A percentile compares a stretch with the other conserved stretches of the same genome.
These are phyloP conservation scores for Nephelium lappaceum DNA, from an alignment of 345 rosid genomes.

Conservation along the genomic window DNA sequence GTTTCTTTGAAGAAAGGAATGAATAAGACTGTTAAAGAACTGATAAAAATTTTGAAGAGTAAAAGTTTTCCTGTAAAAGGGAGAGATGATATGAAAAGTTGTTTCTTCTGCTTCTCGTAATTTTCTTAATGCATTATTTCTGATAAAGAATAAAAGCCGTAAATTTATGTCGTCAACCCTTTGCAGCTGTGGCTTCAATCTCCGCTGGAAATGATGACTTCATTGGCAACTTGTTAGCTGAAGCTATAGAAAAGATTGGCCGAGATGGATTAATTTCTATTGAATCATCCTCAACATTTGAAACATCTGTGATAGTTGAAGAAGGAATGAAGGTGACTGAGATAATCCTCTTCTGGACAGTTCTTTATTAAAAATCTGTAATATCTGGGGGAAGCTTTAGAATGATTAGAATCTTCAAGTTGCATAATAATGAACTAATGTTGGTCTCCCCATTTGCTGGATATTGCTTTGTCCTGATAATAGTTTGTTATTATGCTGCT, in stretches of 20 bases:
- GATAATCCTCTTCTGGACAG: too few species aligned
- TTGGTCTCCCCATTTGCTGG: too few species aligned
- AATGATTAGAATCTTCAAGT: too few species aligned
- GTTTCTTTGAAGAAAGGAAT: conserved; percentile 70
- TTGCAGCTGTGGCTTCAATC: conserved; percentile 84
- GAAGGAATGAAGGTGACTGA: too few species aligned
- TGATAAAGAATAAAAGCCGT: neutral
- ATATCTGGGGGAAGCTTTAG: too few species aligned
- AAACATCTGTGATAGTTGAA: conserved; percentile 73
- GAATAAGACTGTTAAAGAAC: conserved; percentile 58
- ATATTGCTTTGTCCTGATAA: too few species aligned
- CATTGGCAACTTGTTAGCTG: conserved; percentile 66
- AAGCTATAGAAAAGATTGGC: conserved; percentile 77
- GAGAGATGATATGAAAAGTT: conserved; percentile 70
- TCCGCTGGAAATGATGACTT: conserved; percentile 92
- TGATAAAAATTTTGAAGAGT: conserved; percentile 50
- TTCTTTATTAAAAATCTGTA: too few species aligned
- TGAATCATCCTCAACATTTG: conserved; percentile 74
- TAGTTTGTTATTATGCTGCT: too few species aligned
- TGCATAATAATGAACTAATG: too few species aligned
- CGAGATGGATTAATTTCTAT: conserved; percentile 81
- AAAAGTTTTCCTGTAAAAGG: conserved; percentile 68
- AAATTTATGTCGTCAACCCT: conserved; percentile 15
- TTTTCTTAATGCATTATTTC: too few species aligned
- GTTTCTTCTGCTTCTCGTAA: neutral